Evolutionary conservation across 495 filamentous ascomycete genomes (phyloP), one percentile per base, ranked within the genome.

Genomic region (Durotheca rogersii): DNA sequence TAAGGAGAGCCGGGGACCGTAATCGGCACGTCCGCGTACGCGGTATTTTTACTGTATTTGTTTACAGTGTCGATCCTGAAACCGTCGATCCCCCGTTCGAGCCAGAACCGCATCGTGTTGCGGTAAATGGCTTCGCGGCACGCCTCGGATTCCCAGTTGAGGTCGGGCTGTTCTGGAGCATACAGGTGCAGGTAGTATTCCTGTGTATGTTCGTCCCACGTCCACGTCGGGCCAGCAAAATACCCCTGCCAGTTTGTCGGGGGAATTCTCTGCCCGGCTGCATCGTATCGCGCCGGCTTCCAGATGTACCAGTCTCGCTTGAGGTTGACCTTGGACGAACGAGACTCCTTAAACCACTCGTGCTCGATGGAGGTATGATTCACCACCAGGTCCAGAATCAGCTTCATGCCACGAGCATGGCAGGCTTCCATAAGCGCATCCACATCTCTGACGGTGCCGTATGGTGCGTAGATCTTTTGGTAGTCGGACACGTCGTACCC

Each of bases 61-160:
- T 86, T 85, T 63, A 85, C 82, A 7, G 81, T 78, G 44, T 86
- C 82, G 71, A 84, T 79, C 10, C 83, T 78, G 65, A 85, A 85
- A 2, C 82, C 82, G 33, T n/a, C n/a, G n/a, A n/a, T n/a, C n/a
- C n/a, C n/a, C n/a, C n/a, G n/a, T n/a, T n/a, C 6, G 53, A 49
- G 50, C 82, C 82, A 84, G 62, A 84, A 85, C 9, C 71, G 70
- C 67, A 85, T 80, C 10, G 79, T 71, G 19, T 76, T 73, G n/a
- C n/a, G n/a, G 47, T 80, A 76, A 6, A 84, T 77, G 0, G 81
- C 82, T 18, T 76, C 60, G 17, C 79, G 69, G 4, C 83, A 78
- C 0, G 73, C 72, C 0, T 72, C 76, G 19, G 80, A 73, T 41
- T 85, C 81, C 81, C 82, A 85, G 63, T 86, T 85, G 1, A 86